Evolutionary conservation across 1,139 yeast species (phyloP).

Genomic region (Zygosaccharomyces pseudobailii): DNA sequence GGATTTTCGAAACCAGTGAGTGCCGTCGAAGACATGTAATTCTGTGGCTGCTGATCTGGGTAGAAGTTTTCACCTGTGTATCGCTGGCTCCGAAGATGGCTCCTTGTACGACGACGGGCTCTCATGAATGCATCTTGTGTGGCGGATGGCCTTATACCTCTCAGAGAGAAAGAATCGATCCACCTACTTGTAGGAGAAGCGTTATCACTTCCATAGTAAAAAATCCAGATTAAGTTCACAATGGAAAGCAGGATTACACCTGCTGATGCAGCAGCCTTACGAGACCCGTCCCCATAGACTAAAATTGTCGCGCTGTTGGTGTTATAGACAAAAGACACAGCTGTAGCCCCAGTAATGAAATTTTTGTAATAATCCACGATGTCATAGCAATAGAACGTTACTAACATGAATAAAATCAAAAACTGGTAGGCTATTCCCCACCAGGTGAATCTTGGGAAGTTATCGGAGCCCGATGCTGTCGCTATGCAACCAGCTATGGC

Average conservation of each 20-base stretch:
- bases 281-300: slow-evolving; percentile 59
- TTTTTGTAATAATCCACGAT: slow-evolving; percentile 64
- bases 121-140: slow-evolving; percentile 25
- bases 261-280: slow-evolving; percentile 87
- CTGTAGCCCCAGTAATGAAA: slow-evolving; percentile 35
- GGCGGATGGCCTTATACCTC: slow-evolving; percentile 39
- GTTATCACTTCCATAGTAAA: slow-evolving; percentile 81
- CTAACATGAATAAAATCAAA: slow-evolving; percentile 50
- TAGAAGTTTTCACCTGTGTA: slow-evolving; percentile 10
- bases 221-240: slow-evolving; percentile 73
- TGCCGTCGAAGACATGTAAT: slow-evolving; percentile 37
- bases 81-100: slow-evolving; percentile 6
- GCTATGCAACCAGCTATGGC: slow-evolving; percentile 85
- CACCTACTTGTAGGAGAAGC: slow-evolving; percentile 76
- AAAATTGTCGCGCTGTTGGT: slow-evolving; percentile 78
- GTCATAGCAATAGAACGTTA: slow-evolving; percentile 61
- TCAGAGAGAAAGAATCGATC: slow-evolving; percentile 67
- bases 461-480: slow-evolving; percentile 37
- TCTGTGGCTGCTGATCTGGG: slow-evolving; percentile 18
- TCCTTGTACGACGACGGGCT: slow-evolving; percentile 21
- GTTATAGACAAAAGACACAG: slow-evolving; percentile 67
- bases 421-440: slow-evolving; percentile 93
- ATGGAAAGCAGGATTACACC: slow-evolving; percentile 83
- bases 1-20: slow-evolving; percentile 38
- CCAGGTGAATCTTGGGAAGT: slow-evolving; percentile 86